Percentiles rank a stretch among this genome's conserved stretches.
phyloP scores from a whole-genome alignment of 2,329 filamentous ascomycete genomes.

The Tolypocladium paradoxum region DNA sequence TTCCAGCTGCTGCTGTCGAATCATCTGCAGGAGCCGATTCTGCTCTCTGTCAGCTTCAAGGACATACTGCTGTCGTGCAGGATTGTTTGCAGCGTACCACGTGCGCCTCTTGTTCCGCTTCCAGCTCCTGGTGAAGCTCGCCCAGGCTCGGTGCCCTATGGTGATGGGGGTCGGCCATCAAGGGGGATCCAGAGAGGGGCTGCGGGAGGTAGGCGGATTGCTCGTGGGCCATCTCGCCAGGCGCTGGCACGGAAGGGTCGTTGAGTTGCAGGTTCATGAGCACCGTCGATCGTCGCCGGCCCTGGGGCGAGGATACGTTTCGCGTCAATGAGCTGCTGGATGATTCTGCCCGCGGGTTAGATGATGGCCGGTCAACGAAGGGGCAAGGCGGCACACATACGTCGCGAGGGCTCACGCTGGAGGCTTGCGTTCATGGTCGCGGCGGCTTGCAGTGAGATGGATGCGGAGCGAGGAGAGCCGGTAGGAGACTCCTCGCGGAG shows the following conservation, averaged over 20 bases:
- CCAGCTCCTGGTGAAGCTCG: constrained; percentile 68
- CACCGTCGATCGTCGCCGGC: constrained; percentile 56
- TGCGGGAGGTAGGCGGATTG: constrained; percentile 27
- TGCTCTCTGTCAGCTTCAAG: constrained; percentile 18
- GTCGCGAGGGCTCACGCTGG: constrained; percentile 50
- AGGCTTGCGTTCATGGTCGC: constrained; percentile 70
- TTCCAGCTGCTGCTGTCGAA: constrained; percentile 64
- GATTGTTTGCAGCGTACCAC: constrained; percentile 40
- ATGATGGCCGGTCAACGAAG: not conserved
- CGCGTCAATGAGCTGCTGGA: constrained; percentile 41
- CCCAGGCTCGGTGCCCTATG: constrained; percentile 60
- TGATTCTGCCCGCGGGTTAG: constrained; percentile 25
- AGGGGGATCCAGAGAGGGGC: constrained; percentile 36
- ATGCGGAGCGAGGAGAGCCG: constrained; percentile 52
- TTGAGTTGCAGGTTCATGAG: constrained; percentile 66
- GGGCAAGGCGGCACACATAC: constrained; percentile 27
- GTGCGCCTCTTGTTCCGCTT: constrained; percentile 70
- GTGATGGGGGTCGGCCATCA: constrained; percentile 46
- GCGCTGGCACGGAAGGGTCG: constrained; percentile 55
- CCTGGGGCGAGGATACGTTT: constrained; percentile 33
- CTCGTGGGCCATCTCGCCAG: constrained; percentile 55
- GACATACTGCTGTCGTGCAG: too few relatives aligned
- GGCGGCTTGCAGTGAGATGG: constrained; percentile 63
- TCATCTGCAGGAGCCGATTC: constrained; percentile 70
- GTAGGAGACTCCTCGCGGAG: constrained; percentile 39